Evolutionary conservation across 768 basidiomycete species (phyloP).

Genomic region (Chiua virens): DNA sequence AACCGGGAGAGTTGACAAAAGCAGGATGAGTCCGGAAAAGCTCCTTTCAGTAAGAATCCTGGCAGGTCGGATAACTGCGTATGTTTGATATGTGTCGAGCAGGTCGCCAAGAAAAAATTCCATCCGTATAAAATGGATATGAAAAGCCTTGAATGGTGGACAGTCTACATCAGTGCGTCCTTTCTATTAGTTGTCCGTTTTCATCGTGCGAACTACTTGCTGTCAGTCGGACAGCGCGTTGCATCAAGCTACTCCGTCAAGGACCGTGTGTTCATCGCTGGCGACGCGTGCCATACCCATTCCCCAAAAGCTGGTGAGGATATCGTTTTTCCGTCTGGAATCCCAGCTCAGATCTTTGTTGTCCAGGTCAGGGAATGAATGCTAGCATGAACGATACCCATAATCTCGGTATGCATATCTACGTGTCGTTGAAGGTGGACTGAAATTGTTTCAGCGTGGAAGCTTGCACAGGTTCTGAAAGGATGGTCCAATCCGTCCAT

Average conservation of each 20-base stretch:
- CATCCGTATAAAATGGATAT: slow-evolving; percentile 53
- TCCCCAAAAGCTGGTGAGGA: slow-evolving; percentile 64
- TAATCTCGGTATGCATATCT: slow-evolving; percentile 50
- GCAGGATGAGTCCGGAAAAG: slow-evolving; percentile 46
- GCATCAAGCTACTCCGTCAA: slow-evolving; percentile 59
- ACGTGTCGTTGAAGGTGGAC: slow-evolving; percentile 39
- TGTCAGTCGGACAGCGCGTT: slow-evolving; percentile 69
- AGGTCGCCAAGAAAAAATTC: slow-evolving; percentile 58
- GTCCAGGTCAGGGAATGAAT: slow-evolving; percentile 71
- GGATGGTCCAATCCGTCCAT: slow-evolving; percentile 41
- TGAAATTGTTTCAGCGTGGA: slow-evolving; percentile 49
- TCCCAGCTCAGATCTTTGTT: neutral
- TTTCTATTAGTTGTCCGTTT: neutral
- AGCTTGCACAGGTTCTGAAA: slow-evolving; percentile 44
- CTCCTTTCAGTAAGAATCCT: slow-evolving; percentile 48
- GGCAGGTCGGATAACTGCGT: too few species aligned
- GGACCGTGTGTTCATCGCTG: slow-evolving; percentile 74
- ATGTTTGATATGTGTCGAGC: neutral
- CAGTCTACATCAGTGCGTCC: slow-evolving; percentile 62
- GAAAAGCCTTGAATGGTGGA: slow-evolving; percentile 67
- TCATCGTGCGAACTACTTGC: neutral
- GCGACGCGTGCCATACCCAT: slow-evolving; percentile 73
- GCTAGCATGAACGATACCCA: slow-evolving; percentile 76
- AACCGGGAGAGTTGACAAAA: slow-evolving; percentile 55
- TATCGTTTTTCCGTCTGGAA: neutral